Percentiles rank a stretch among this genome's conserved stretches.
Evolutionary conservation across 202 grass and related monocot genomes (phyloP).

Genomic region (Thinopyrum obtusiflorum): DNA sequence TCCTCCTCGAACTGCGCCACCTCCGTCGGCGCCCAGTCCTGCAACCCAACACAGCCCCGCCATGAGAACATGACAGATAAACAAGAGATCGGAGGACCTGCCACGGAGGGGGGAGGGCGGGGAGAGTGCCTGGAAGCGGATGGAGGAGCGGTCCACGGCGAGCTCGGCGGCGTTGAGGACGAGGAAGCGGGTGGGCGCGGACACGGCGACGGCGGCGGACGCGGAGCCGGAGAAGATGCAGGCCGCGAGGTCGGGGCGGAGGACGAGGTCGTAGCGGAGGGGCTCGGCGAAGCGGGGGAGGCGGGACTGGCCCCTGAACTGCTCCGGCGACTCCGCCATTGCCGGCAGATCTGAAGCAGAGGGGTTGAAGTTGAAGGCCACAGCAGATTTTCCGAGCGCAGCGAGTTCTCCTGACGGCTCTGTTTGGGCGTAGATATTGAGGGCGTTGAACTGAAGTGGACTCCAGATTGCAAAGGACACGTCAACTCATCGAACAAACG

Average conservation of each 20-base stretch:
- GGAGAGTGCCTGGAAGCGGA: conserved; percentile 42
- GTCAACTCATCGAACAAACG: neutral
- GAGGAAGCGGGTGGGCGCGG: conserved; percentile 55
- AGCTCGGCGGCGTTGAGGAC: conserved; percentile 80
- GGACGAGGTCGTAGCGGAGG: conserved; percentile 55
- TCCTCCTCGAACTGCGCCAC: conserved; percentile 54
- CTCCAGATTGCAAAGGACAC: neutral
- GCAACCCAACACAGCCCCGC: neutral
- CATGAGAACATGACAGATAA: neutral
- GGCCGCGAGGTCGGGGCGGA: conserved; percentile 55
- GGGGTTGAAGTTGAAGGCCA: neutral
- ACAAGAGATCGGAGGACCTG: neutral
- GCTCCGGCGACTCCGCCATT: conserved; percentile 36
- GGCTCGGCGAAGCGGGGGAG: conserved; percentile 59
- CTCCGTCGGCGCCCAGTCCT: conserved; percentile 45
- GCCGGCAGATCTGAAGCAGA: neutral
- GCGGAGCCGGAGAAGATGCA: conserved; percentile 62
- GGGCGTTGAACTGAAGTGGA: neutral
- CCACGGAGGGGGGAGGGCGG: too few relatives aligned
- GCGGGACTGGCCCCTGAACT: conserved; percentile 57
- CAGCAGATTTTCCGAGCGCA: neutral
- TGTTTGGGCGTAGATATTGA: neutral
- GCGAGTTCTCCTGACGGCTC: neutral
- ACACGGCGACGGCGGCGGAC: conserved; percentile 43
- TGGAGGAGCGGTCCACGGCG: conserved; percentile 37